Conservation (phyloP, 2,329 filamentous ascomycete species). For the Phoma sp. region DNA sequence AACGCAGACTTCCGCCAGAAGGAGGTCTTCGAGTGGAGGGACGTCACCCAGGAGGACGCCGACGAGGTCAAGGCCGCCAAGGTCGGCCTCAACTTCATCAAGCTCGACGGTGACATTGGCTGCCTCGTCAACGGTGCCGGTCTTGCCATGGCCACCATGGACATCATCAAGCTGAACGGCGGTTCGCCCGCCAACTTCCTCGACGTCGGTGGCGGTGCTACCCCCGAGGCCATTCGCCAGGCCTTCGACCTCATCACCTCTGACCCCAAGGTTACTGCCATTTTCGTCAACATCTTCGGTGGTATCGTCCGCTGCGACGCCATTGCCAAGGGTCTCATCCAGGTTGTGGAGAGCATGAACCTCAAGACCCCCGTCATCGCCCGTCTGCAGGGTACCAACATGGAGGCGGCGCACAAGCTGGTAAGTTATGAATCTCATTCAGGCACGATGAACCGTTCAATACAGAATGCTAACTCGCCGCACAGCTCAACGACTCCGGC, state of each 20-base stretch:
- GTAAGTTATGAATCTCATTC: conserved; percentile 50
- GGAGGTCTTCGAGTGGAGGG: conserved; percentile 92
- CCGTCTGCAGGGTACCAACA: conserved; percentile 97
- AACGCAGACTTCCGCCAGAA: conserved; percentile 98
- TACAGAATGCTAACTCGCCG: conserved; percentile 11
- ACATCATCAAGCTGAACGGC: conserved; percentile 99
- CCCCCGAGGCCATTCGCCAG: conserved; percentile 93
- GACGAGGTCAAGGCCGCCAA: conserved; percentile 97
- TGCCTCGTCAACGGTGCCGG: conserved; percentile 99
- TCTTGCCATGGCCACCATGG: conserved; percentile 99
- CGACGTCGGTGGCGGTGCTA: conserved; percentile 97
- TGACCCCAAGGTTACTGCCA: conserved; percentile 96
- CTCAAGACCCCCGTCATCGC: conserved; percentile 96
- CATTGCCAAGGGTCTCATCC: conserved; percentile 94
- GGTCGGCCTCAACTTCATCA: conserved; percentile 98
- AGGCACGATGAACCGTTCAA: not conserved
- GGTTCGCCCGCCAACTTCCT: conserved; percentile 97
- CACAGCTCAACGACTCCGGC: conserved; percentile 88
- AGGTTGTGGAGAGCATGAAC: conserved; percentile 92
- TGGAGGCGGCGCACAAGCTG: conserved; percentile 87
- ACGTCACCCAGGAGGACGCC: conserved; percentile 92
- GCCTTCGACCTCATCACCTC: conserved; percentile 99
- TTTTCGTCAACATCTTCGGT: conserved; percentile 99
- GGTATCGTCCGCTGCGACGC: conserved; percentile 98
- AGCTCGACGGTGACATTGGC: conserved; percentile 98